phyloP scores from a whole-genome alignment of 2,329 filamentous ascomycete species.

The Stemphylium lycopersici region DNA sequence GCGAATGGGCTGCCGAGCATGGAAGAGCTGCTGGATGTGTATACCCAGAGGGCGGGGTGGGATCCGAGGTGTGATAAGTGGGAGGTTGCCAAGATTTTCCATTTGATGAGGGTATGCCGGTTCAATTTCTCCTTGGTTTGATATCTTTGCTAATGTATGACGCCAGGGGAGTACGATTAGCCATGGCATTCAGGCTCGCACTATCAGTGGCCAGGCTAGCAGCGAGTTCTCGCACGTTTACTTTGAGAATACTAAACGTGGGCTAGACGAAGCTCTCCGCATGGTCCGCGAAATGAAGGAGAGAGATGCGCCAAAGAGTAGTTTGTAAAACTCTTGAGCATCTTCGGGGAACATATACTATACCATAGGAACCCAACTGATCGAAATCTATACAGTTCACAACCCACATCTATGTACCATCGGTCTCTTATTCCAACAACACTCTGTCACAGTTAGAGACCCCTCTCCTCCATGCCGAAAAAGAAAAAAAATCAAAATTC shows the following conservation, averaged over 20 bases:
- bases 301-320: conserved; percentile 31
- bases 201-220: conserved; percentile 45
- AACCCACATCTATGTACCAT: too few relatives aligned
- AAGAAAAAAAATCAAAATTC: too few relatives aligned
- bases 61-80: conserved; percentile 58
- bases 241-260: conserved; percentile 42
- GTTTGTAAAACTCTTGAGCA: conserved; percentile 15
- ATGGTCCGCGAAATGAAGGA: conserved; percentile 38
- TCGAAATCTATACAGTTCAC: too few relatives aligned
- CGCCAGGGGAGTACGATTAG: conserved; percentile 42
- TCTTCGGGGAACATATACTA: too few relatives aligned
- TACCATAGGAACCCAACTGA: too few relatives aligned
- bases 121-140: not conserved
- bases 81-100: conserved; percentile 45
- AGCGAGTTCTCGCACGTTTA: conserved; percentile 46
- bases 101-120: conserved; percentile 40
- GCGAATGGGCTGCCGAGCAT: conserved; percentile 70
- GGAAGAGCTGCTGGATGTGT: conserved; percentile 67
- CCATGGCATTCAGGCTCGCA: conserved; percentile 45
- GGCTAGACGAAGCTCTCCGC: conserved; percentile 36
- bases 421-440: too few relatives aligned
- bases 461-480: too few relatives aligned
- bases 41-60: conserved; percentile 71
- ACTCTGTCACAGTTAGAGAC: too few relatives aligned
- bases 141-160: not conserved